Conservation (phyloP, 169 alveolate genomes). For the Plasmodium inui region DNA sequence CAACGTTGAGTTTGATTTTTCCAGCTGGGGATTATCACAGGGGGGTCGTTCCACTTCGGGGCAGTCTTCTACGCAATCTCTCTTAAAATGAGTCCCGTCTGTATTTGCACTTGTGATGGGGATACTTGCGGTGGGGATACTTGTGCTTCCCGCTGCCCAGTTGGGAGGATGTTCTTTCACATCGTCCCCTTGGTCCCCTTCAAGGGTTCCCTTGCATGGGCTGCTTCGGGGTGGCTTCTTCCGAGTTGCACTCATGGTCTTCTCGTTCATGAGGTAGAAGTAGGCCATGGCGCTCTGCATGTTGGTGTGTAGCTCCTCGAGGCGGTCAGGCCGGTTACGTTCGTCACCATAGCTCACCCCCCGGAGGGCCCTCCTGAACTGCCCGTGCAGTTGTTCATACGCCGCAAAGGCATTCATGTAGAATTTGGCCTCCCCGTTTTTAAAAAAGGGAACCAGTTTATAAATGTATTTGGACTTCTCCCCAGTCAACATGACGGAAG, state of each 20-base stretch:
- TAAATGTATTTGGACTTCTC: slow-evolving; percentile 58
- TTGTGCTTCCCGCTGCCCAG: background rate
- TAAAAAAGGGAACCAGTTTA: slow-evolving; percentile 60
- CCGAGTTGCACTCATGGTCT: background rate
- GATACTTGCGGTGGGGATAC: background rate
- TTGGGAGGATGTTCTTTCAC: background rate
- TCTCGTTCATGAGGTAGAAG: background rate
- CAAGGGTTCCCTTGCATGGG: background rate
- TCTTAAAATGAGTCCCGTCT: background rate
- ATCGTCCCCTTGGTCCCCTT: background rate
- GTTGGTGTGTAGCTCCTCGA: background rate
- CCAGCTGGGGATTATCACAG: background rate
- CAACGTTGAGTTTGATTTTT: background rate
- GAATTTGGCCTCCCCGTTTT: slow-evolving; percentile 67
- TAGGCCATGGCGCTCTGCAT: background rate
- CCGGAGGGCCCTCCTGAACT: background rate
- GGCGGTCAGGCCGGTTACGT: background rate
- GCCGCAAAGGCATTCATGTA: slow-evolving; percentile 8
- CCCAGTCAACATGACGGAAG: slow-evolving; percentile 44
- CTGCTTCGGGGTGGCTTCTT: background rate
- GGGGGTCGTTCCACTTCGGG: background rate
- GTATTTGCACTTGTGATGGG: background rate
- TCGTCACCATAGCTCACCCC: background rate
- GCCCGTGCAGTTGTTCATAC: background rate
- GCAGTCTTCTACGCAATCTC: background rate